These are phyloP conservation scores for Zygosaccharomyces pseudobailii DNA, from an alignment of 1,139 yeast species.

Conservation along the genomic window DNA sequence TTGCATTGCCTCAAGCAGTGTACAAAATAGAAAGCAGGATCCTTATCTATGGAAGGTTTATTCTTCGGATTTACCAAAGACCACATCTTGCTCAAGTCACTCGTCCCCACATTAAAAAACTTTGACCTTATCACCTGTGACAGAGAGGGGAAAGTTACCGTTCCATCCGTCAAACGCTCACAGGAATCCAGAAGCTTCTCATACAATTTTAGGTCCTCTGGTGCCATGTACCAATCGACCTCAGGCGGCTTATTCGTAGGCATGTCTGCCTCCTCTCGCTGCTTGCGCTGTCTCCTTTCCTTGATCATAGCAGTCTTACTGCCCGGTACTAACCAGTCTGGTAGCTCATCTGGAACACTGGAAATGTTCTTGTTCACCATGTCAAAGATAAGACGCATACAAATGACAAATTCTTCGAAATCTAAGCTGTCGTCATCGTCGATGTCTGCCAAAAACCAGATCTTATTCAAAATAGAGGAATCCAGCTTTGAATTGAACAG, in stretches of 20 bases:
- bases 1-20: slow-evolving; percentile 90
- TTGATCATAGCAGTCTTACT: slow-evolving; percentile 72
- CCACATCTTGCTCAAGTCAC: slow-evolving; percentile 94
- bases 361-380: slow-evolving; percentile 69
- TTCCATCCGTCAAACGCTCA: slow-evolving; percentile 69
- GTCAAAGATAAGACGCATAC: slow-evolving; percentile 93
- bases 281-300: slow-evolving; percentile 51
- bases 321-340: slow-evolving; percentile 89
- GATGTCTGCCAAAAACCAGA: slow-evolving; percentile 92
- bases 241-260: slow-evolving; percentile 34
- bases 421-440: slow-evolving; percentile 89
- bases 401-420: slow-evolving; percentile 95
- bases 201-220: slow-evolving; percentile 73
- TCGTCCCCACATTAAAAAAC: slow-evolving; percentile 66
- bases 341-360: slow-evolving; percentile 65
- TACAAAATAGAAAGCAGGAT: slow-evolving; percentile 81
- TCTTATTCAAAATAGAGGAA: slow-evolving; percentile 67
- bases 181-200: slow-evolving; percentile 67
- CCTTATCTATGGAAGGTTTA: slow-evolving; percentile 83
- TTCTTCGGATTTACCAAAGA: slow-evolving; percentile 87
- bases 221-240: slow-evolving; percentile 96
- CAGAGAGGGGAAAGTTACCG: slow-evolving; percentile 70
- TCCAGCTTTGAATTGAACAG: slow-evolving; percentile 82
- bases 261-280: slow-evolving; percentile 32
- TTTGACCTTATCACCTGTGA: slow-evolving; percentile 59